Base-by-base conservation (phyloP, 768 basidiomycete genomes). In the Russula vinacea region DNA sequence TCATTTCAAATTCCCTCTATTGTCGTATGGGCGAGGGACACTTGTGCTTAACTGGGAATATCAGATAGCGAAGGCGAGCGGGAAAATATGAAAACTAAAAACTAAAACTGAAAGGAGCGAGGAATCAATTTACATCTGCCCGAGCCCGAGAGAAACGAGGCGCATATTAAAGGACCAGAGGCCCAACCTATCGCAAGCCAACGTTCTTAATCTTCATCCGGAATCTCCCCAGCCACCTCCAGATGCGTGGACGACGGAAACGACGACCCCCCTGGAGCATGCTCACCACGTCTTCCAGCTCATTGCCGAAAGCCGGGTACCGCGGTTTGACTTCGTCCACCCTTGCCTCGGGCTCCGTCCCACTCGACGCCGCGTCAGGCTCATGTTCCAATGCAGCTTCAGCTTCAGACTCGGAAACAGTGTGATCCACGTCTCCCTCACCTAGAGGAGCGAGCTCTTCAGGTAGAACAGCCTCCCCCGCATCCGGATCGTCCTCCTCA, bases 251-350 rank as follows among this genome's bases (percentile, higher is more conserved):
- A 54, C 40, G 70, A 67, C 39, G 68, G 62, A 51, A 71, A 70
- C 26, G 66, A 61, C 2, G 75, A 69, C 1, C 78, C 44, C 44
- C 70, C 74, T 90, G 85, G 14, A 90, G 82, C 68, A 89, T 78
- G 69, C 80, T 84, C 65, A 90, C 83, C 58, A 89, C 84, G 60
- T 83, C 83, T 72, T 84, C 88, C 35, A 87, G 76, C 35, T 87
- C 83, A 59, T 76, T 72, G 17, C 72, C 78, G 11, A 39, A 45
- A 4, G 58, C 5, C 16, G 69, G 52, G 26, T 50, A 53, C 39
- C 60, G 67, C 24, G 55, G 67, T 22, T 67, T 72, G 14, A 70
- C 65, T 26, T 69, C 69, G 54, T 70, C 70, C 56, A 67, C 54
- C 29, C 66, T 68, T 51, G 67, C 58, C 47, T 67, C 70, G 26